A percentile compares a stretch with the other conserved stretches of the same genome.
phyloP scores from a whole-genome alignment of 2,329 filamentous ascomycete genomes.

The Cercospora beticola region DNA sequence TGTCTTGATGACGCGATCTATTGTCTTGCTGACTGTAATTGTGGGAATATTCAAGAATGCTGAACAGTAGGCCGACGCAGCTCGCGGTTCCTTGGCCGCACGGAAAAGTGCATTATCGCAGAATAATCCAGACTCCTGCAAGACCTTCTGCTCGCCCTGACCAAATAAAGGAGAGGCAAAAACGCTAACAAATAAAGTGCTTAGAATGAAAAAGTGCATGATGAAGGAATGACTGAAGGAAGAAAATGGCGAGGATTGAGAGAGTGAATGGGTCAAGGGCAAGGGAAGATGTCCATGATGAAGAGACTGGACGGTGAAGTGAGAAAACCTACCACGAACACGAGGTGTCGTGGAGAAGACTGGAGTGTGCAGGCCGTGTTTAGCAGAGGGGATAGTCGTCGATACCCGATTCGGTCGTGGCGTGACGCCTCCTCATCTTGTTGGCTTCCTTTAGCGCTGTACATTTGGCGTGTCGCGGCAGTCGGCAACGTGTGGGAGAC shows the following conservation, averaged over 20 bases:
- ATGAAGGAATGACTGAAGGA: background rate
- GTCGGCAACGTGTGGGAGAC: background rate
- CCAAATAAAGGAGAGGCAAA: background rate
- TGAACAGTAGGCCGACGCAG: slow-evolving; percentile 6
- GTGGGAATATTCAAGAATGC: slow-evolving; percentile 5
- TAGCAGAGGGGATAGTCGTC: slow-evolving; percentile 4
- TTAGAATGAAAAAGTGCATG: background rate
- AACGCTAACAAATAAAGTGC: background rate
- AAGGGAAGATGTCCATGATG: background rate
- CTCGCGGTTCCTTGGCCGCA: background rate
- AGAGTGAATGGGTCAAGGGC: background rate
- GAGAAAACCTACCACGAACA: background rate
- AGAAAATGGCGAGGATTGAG: background rate
- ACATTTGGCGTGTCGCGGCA: background rate
- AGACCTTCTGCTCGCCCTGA: background rate
- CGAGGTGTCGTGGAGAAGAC: background rate
- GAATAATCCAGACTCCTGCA: background rate
- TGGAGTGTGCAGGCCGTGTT: background rate
- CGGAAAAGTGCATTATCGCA: background rate
- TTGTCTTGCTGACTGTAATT: slow-evolving; percentile 1
- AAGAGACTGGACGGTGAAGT: background rate
- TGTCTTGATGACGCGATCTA: background rate
- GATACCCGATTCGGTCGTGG: slow-evolving; percentile 6
- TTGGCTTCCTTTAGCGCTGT: slow-evolving; percentile 5
- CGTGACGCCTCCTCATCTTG: slow-evolving; percentile 5